phyloP scores from a whole-genome alignment of 257 asterid genomes.

The Knoxia roxburghii region DNA sequence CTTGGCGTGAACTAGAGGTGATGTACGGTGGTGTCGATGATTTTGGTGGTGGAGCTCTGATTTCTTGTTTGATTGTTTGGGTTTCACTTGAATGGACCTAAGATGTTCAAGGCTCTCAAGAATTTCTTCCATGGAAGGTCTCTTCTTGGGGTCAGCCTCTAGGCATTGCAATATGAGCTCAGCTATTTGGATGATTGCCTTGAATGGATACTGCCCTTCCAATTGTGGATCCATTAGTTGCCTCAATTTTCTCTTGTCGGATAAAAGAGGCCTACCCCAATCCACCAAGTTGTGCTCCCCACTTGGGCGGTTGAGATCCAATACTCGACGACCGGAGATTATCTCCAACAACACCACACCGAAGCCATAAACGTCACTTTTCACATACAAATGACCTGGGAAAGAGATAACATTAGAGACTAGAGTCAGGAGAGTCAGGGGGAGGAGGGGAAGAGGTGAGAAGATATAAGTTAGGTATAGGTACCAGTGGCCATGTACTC shows the following conservation, averaged over 20 bases:
- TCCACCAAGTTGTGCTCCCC: slow-evolving; percentile 54
- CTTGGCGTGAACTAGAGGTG: slow-evolving; percentile 24
- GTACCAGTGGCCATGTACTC: slow-evolving; percentile 85
- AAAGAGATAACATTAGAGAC: too few relatives aligned
- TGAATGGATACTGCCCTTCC: slow-evolving; percentile 50
- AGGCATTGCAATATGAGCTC: slow-evolving; percentile 49
- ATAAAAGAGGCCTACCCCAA: slow-evolving; percentile 68
- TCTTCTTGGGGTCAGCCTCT: slow-evolving; percentile 56
- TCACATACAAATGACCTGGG: slow-evolving; percentile 78
- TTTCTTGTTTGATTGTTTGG: slow-evolving; percentile 16
- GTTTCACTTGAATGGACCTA: slow-evolving; percentile 23
- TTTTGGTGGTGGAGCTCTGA: neutral
- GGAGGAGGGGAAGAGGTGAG: too few relatives aligned
- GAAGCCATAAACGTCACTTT: slow-evolving; percentile 81
- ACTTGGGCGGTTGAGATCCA: slow-evolving; percentile 57
- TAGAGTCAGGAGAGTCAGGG: too few relatives aligned
- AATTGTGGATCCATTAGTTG: slow-evolving; percentile 64
- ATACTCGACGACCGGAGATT: slow-evolving; percentile 54
- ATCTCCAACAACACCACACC: slow-evolving; percentile 76
- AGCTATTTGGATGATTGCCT: slow-evolving; percentile 34
- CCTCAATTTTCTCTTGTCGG: slow-evolving; percentile 50
- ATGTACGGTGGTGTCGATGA: slow-evolving; percentile 16
- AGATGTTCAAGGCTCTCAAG: slow-evolving; percentile 36
- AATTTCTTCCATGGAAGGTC: slow-evolving; percentile 64
- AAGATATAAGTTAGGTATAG: neutral